These are phyloP conservation scores for Brassica nigra DNA, from an alignment of 345 rosid species.

Conservation along the genomic window DNA sequence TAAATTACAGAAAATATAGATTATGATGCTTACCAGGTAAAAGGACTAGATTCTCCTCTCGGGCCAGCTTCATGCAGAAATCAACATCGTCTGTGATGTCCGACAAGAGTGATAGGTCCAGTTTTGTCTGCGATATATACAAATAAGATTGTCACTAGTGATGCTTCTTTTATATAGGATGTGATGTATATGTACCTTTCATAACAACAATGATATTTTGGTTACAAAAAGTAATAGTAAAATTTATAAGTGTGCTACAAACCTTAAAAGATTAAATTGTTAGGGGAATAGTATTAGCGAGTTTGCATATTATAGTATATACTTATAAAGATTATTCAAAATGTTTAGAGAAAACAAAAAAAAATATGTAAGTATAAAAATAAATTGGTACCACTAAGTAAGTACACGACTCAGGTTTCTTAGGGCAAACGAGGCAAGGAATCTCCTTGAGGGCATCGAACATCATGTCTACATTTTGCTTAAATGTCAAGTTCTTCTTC, in stretches of 20 bases:
- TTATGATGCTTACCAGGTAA: conserved; percentile 53
- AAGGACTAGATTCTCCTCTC: conserved; percentile 67
- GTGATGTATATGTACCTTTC: not conserved
- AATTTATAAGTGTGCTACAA: too few species aligned
- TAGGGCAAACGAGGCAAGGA: conserved; percentile 56
- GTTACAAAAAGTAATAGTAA: not conserved
- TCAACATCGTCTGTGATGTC: conserved; percentile 58
- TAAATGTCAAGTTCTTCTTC: conserved; percentile 40
- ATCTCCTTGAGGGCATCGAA: conserved; percentile 53
- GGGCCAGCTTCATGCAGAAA: conserved; percentile 54
- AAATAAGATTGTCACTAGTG: not conserved
- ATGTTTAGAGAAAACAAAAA: not conserved
- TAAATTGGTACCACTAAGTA: conserved; percentile 54
- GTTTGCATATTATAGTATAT: not conserved
- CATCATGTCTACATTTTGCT: conserved; percentile 49
- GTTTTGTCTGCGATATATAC: conserved; percentile 47
- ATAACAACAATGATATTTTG: not conserved
- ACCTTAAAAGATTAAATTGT: not conserved
- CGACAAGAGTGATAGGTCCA: conserved; percentile 52
- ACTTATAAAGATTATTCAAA: not conserved
- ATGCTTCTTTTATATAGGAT: not conserved
- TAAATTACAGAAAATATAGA: not conserved
- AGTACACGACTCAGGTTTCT: conserved; percentile 68
- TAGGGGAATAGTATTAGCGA: not conserved
- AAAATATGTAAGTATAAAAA: not conserved